phyloP scores from a whole-genome alignment of 306 rosid species.

The Sicyos baderoa region DNA sequence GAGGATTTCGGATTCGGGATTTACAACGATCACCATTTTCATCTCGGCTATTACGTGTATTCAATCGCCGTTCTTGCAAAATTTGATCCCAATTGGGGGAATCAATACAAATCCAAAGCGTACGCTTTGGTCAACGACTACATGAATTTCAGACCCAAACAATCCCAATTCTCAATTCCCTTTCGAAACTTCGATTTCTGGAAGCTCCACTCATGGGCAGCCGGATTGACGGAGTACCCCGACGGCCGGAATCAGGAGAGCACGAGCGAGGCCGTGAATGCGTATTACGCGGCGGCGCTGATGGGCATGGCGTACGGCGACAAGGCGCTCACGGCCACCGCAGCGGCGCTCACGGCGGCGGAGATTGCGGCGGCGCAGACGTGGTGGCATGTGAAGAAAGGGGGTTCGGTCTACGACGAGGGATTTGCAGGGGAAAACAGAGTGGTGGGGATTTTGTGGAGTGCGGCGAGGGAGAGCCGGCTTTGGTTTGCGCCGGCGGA shows the following conservation, averaged over 20 bases:
- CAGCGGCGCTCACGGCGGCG: constrained; percentile 49
- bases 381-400: constrained; percentile 79
- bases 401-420: constrained; percentile 34
- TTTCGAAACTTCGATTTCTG: constrained; percentile 66
- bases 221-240: constrained; percentile 61
- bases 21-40: constrained; percentile 82
- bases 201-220: constrained; percentile 81
- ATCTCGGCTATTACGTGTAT: constrained; percentile 69
- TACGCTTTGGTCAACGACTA: constrained; percentile 64
- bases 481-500: constrained; percentile 79
- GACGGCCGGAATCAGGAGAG: constrained; percentile 90
- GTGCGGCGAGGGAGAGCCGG: constrained; percentile 69
- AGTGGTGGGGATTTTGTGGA: constrained; percentile 65
- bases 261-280: constrained; percentile 73
- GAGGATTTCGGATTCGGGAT: constrained; percentile 81
- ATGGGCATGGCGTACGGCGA: constrained; percentile 75
- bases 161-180: constrained; percentile 39
- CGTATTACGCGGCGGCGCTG: constrained; percentile 71
- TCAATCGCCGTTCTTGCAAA: constrained; percentile 71
- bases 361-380: constrained; percentile 60
- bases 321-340: constrained; percentile 33
- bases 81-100: constrained; percentile 69
- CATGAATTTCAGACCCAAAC: constrained; percentile 37
- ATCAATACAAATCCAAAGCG: constrained; percentile 47
- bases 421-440: constrained; percentile 51